Evolutionary conservation across 352 stramenopile species (phyloP).

Genomic region (Globisporangium paroecandrum): DNA sequence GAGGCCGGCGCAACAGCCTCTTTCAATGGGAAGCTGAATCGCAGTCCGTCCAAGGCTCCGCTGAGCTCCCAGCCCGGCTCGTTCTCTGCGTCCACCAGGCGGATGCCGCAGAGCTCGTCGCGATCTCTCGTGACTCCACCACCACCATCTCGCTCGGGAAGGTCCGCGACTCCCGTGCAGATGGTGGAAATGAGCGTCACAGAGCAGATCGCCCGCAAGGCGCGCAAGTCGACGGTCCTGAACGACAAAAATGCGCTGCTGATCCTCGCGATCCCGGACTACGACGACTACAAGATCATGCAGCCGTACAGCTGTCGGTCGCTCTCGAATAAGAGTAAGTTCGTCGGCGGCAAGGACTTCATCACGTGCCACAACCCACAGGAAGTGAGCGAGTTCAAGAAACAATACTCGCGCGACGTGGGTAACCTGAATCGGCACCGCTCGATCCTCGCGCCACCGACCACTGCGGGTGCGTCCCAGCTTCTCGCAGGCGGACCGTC

Average conservation of each 20-base stretch:
- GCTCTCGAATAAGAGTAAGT: conserved; percentile 56
- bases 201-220: conserved; percentile 65
- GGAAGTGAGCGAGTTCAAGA: conserved; percentile 74
- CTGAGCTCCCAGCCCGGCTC: background rate
- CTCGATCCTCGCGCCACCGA: conserved; percentile 51
- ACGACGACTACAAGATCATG: conserved; percentile 75
- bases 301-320: conserved; percentile 73
- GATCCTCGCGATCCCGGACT: conserved; percentile 71
- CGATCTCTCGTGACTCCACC: conserved; percentile 26
- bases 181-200: conserved; percentile 55
- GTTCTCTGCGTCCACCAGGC: conserved; percentile 8
- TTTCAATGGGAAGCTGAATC: background rate
- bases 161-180: conserved; percentile 25
- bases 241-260: conserved; percentile 67
- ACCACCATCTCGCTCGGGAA: conserved; percentile 23
- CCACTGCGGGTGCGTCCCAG: conserved; percentile 13
- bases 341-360: conserved; percentile 63
- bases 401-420: conserved; percentile 65
- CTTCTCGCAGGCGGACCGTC: conserved; percentile 18
- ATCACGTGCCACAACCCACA: conserved; percentile 71
- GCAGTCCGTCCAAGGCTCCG: conserved; percentile 9
- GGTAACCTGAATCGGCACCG: conserved; percentile 63
- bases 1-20: conserved; percentile 5
- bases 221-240: conserved; percentile 65
- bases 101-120: conserved; percentile 23